phyloP scores from a whole-genome alignment of 345 rosid species.

The Corymbia maculata region DNA sequence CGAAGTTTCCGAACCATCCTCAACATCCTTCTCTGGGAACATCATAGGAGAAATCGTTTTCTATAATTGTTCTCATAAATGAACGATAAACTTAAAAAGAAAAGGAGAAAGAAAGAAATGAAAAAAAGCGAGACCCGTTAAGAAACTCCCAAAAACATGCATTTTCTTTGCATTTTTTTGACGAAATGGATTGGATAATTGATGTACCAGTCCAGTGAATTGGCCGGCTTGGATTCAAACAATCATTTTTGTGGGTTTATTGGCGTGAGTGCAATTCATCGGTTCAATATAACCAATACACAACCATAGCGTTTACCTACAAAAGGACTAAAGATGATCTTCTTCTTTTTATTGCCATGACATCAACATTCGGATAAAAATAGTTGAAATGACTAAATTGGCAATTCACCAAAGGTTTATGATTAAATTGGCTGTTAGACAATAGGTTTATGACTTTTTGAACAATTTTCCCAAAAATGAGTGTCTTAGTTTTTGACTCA shows the following conservation, averaged over 20 bases:
- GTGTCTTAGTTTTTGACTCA: background rate
- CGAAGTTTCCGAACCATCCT: background rate
- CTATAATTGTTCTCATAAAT: background rate
- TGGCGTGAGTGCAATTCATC: background rate
- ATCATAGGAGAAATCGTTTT: background rate
- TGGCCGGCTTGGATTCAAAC: background rate
- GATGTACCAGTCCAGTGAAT: background rate
- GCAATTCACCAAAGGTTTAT: no score
- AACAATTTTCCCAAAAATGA: background rate
- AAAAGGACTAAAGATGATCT: background rate
- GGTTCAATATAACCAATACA: background rate
- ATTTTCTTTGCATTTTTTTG: background rate
- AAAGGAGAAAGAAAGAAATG: background rate
- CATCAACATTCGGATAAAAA: no score
- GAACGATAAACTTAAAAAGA: background rate
- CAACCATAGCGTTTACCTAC: background rate
- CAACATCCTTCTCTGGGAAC: background rate
- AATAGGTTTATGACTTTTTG: no score
- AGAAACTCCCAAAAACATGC: background rate
- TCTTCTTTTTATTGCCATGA: no score
- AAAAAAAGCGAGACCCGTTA: background rate
- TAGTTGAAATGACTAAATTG: no score
- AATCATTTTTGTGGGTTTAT: background rate
- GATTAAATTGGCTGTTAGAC: no score
- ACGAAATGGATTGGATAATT: background rate